These are phyloP conservation scores for Trifolium repens DNA, from an alignment of 306 rosid genomes.

Conservation along the genomic window DNA sequence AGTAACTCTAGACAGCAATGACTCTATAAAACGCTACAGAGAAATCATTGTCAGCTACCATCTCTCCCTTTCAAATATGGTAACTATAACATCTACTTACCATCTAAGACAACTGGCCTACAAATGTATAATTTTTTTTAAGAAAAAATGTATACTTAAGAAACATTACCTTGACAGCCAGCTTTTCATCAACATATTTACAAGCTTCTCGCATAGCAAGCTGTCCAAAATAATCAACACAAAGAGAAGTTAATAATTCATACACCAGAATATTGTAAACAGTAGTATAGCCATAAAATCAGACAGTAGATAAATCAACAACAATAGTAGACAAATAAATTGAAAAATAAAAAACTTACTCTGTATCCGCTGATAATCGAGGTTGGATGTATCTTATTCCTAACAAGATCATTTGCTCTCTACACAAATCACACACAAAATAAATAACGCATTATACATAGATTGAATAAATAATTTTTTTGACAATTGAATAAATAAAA, in stretches of 20 bases:
- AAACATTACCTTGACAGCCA: conserved; percentile 72
- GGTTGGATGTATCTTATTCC: conserved; percentile 95
- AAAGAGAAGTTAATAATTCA: conserved; percentile 14
- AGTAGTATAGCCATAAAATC: not conserved
- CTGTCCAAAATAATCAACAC: conserved; percentile 48
- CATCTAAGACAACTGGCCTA: conserved; percentile 8
- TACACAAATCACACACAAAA: conserved; percentile 36
- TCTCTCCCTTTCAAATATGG: not conserved
- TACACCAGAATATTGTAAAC: not conserved
- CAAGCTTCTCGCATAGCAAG: conserved; percentile 99
- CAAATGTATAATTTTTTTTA: not conserved
- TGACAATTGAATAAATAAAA: no score
- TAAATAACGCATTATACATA: not conserved
- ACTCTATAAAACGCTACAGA: not conserved
- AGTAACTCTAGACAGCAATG: conserved; percentile 16
- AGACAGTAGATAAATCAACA: not conserved
- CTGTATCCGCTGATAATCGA: conserved; percentile 97
- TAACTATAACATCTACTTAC: not conserved
- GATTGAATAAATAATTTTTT: not conserved
- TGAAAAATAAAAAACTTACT: conserved; percentile 47
- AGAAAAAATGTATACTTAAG: not conserved
- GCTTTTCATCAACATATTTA: conserved; percentile 84
- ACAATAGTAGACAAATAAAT: not conserved
- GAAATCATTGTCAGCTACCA: not conserved
- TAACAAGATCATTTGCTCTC: conserved; percentile 96